Evolutionary conservation across 441 rosid genomes (phyloP).

Genomic region (Eutrema salsugineum): DNA sequence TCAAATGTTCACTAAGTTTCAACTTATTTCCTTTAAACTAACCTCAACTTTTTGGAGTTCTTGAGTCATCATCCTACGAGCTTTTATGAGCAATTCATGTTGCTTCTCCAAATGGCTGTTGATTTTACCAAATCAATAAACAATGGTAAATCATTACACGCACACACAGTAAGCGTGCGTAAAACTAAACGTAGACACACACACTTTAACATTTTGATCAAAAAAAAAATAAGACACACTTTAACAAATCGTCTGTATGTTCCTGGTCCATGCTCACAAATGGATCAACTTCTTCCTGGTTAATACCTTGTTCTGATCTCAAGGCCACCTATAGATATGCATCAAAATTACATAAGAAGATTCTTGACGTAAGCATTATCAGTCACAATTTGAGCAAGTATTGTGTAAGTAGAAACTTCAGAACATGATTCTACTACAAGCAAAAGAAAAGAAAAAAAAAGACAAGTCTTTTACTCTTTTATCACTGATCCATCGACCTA

Average conservation of each 20-base stretch:
- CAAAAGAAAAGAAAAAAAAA: no score
- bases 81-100: not conserved
- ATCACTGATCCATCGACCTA: not conserved
- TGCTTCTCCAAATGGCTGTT: constrained; percentile 3
- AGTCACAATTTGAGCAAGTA: no score
- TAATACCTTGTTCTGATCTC: not conserved
- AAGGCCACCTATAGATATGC: no score
- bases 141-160: not conserved
- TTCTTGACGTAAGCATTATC: not conserved
- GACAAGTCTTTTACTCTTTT: no score
- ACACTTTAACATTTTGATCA: not conserved
- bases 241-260: not conserved
- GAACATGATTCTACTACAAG: no score
- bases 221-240: no score
- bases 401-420: no score
- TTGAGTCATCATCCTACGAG: not conserved
- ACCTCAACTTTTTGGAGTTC: not conserved
- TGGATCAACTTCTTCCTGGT: not conserved
- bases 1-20: not conserved
- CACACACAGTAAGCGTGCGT: not conserved
- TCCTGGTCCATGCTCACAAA: not conserved
- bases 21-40: not conserved
- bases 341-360: no score
- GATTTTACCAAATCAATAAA: not conserved
- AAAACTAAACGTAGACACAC: not conserved